A percentile compares a stretch with the other conserved stretches of the same genome.
Evolutionary conservation across 1,284 basidiomycete genomes (phyloP).

Genomic region (Veloboletus limbatus): DNA sequence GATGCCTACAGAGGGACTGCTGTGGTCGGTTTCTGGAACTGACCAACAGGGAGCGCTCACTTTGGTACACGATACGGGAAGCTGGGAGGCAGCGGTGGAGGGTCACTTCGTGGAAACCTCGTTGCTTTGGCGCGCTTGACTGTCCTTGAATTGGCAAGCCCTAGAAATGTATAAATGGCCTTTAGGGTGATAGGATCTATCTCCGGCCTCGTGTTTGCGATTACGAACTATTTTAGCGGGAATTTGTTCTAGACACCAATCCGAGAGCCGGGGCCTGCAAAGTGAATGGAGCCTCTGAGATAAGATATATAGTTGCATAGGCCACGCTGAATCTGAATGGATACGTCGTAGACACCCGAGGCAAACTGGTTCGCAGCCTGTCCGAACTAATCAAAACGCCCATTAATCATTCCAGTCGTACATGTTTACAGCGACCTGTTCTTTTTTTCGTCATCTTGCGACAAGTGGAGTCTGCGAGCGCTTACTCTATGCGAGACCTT

Average conservation of each 20-base stretch:
- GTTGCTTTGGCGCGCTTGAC: constrained; percentile 21
- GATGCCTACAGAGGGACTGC: not conserved
- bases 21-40: not conserved
- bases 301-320: too few relatives aligned
- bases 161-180: constrained; percentile 17
- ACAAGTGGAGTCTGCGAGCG: not conserved
- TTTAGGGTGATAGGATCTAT: constrained; percentile 12
- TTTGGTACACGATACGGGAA: constrained; percentile 1
- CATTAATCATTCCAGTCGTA: not conserved
- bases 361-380: too few relatives aligned
- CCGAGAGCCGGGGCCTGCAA: not conserved
- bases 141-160: constrained; percentile 24
- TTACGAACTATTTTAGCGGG: constrained; percentile 9
- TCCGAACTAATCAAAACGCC: too few relatives aligned
- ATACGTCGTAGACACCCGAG: too few relatives aligned
- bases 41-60: constrained; percentile 4
- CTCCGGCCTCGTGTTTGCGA: constrained; percentile 6
- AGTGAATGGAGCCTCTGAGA: too few relatives aligned
- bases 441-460: not conserved
- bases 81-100: constrained; percentile 6
- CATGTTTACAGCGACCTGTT: not conserved
- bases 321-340: too few relatives aligned
- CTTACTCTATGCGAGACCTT: constrained; percentile 30
- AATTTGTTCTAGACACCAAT: not conserved
- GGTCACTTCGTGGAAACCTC: constrained; percentile 18